Evolutionary conservation across 495 filamentous ascomycete genomes (phyloP).

Genomic region (Hypomontagnella monticulosa): DNA sequence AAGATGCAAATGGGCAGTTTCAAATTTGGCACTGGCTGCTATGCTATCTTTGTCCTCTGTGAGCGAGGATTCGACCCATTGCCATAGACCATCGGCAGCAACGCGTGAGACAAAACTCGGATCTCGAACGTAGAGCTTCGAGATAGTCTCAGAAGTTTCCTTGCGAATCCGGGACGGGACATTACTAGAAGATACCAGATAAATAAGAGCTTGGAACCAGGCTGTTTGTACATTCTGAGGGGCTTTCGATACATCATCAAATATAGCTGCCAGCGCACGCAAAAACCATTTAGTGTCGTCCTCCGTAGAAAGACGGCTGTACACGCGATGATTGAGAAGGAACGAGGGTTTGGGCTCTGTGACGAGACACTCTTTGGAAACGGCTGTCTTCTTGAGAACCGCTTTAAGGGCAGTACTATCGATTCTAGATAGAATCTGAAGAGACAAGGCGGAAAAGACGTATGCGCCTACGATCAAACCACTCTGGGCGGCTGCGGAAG

Average conservation of each 20-base stretch:
- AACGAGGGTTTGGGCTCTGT: conserved; percentile 82
- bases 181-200: conserved; percentile 69
- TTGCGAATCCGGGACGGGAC: conserved; percentile 68
- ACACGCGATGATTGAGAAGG: conserved; percentile 83
- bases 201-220: conserved; percentile 88
- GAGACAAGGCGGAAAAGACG: conserved; percentile 70
- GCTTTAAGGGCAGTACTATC: conserved; percentile 54
- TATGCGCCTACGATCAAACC: conserved; percentile 80
- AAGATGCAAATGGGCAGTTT: conserved; percentile 64
- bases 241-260: conserved; percentile 51
- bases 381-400: conserved; percentile 65
- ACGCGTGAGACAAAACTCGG: conserved; percentile 64
- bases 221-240: conserved; percentile 53
- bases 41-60: conserved; percentile 79
- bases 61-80: conserved; percentile 75
- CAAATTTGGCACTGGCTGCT: conserved; percentile 73
- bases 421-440: conserved; percentile 55
- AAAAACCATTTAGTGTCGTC: conserved; percentile 82
- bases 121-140: conserved; percentile 64
- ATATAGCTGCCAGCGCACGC: conserved; percentile 71
- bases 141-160: conserved; percentile 66
- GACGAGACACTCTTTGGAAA: conserved; percentile 69
- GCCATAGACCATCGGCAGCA: conserved; percentile 80
- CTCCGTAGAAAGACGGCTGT: conserved; percentile 74
- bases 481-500: conserved; percentile 75